Percentiles rank a stretch among this genome's conserved stretches.
phyloP scores from a whole-genome alignment of 768 basidiomycete species.

The Rhizopogon vesiculosus region DNA sequence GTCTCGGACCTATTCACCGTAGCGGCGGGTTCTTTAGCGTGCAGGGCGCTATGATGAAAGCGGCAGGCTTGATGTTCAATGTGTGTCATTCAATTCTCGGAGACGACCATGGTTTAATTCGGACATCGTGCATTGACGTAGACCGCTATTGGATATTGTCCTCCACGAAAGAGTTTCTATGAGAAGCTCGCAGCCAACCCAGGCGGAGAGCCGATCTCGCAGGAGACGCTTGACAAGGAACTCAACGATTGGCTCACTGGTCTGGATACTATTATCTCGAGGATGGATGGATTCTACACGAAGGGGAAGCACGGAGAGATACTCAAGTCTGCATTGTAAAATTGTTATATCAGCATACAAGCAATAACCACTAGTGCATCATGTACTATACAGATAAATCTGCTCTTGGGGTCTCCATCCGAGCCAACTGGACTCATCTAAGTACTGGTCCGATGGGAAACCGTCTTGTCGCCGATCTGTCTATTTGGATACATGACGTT shows the following conservation, averaged over 20 bases:
- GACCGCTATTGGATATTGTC: slow-evolving; percentile 59
- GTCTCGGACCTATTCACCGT: not conserved
- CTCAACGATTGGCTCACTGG: slow-evolving; percentile 58
- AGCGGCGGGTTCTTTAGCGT: not conserved
- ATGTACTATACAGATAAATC: not conserved
- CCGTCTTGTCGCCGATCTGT: too few relatives aligned
- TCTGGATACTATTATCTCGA: slow-evolving; percentile 46
- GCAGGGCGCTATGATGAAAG: not conserved
- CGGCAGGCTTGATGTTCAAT: not conserved
- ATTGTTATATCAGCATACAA: not conserved
- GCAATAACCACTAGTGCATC: not conserved
- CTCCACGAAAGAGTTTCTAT: slow-evolving; percentile 60
- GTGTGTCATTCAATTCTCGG: not conserved
- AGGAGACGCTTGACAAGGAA: slow-evolving; percentile 49
- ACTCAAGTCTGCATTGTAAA: slow-evolving; percentile 1
- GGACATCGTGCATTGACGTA: slow-evolving; percentile 26
- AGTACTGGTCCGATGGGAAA: too few relatives aligned
- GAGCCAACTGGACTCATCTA: not conserved
- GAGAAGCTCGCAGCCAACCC: slow-evolving; percentile 54
- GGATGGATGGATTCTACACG: slow-evolving; percentile 49
- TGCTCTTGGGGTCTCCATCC: not conserved
- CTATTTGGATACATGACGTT: too few relatives aligned
- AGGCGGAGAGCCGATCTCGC: slow-evolving; percentile 43
- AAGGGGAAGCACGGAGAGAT: slow-evolving; percentile 50
- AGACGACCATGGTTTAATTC: not conserved